Conservation (phyloP, 257 asterid species). For the Solanum stenotomum region DNA sequence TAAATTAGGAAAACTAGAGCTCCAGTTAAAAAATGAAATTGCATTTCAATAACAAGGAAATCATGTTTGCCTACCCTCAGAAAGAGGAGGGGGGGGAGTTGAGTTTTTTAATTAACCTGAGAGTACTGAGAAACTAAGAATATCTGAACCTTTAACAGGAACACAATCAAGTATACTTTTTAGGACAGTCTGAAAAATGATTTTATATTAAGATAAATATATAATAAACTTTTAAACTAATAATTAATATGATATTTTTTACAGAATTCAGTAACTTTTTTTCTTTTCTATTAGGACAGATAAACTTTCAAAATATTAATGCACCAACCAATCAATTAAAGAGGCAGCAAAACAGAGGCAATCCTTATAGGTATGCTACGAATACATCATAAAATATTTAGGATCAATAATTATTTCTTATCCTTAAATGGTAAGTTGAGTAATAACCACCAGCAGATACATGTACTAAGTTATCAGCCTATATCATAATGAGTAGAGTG, state of each 20-base stretch:
- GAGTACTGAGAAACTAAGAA: background rate
- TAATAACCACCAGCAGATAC: background rate
- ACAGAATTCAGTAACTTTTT: background rate
- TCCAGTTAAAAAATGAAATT: background rate
- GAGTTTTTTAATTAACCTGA: background rate
- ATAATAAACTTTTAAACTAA: background rate
- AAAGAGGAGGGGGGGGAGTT: background rate
- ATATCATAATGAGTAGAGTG: background rate
- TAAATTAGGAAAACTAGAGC: background rate
- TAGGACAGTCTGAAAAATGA: background rate
- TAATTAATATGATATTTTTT: background rate
- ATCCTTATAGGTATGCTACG: background rate
- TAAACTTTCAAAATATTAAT: background rate
- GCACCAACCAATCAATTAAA: background rate
- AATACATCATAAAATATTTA: background rate
- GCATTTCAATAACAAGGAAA: background rate
- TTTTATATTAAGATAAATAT: background rate
- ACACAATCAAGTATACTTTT: background rate
- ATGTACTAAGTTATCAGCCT: background rate
- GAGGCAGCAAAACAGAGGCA: background rate
- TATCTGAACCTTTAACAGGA: background rate
- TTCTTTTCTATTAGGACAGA: background rate
- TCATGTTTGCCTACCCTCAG: background rate
- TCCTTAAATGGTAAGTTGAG: background rate
- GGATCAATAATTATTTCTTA: background rate